These are phyloP conservation scores for Neofusicoccum cordaticola DNA, from an alignment of 2,329 filamentous ascomycete species.

Conservation along the genomic window DNA sequence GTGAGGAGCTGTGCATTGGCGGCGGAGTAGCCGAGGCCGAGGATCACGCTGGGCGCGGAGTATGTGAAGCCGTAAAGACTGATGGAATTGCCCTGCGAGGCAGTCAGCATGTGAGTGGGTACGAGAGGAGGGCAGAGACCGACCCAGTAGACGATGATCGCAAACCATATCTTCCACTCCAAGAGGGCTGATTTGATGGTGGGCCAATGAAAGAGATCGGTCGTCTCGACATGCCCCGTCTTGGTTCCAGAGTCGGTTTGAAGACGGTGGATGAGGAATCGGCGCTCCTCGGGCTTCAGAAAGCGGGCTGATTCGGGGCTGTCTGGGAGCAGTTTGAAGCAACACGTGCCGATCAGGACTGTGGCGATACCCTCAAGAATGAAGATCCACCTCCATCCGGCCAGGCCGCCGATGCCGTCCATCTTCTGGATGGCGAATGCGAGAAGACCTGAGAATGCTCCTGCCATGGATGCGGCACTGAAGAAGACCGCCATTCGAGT, in stretches of 20 bases:
- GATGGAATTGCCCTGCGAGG: not conserved
- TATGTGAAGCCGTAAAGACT: slow-evolving; percentile 2
- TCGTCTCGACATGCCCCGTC: not conserved
- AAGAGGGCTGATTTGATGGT: not conserved
- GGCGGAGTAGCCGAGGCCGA: slow-evolving; percentile 27
- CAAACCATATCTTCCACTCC: slow-evolving; percentile 17
- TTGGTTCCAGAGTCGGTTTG: not conserved
- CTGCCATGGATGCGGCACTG: slow-evolving; percentile 51
- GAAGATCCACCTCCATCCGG: slow-evolving; percentile 30
- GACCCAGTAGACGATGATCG: slow-evolving; percentile 8
- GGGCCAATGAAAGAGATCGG: slow-evolving; percentile 1
- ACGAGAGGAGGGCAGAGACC: not conserved
- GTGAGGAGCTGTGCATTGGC: slow-evolving; percentile 32
- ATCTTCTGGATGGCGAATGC: slow-evolving; percentile 56
- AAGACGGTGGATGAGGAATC: slow-evolving; percentile 25
- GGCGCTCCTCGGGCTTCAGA: slow-evolving; percentile 27
- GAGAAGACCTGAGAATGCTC: slow-evolving; percentile 57
- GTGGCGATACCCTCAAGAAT: slow-evolving; percentile 21
- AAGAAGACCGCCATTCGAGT: slow-evolving; percentile 57
- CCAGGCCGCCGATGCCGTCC: slow-evolving; percentile 48
- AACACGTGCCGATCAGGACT: slow-evolving; percentile 8
- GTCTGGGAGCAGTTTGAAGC: slow-evolving; percentile 58
- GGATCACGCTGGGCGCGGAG: not conserved
- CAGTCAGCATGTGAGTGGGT: not conserved
- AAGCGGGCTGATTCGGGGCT: slow-evolving; percentile 43